Percentiles rank a stretch among this genome's conserved stretches.
phyloP scores from a whole-genome alignment of 176 grass and related monocot species.

The Dendrocalamus sinicus region DNA sequence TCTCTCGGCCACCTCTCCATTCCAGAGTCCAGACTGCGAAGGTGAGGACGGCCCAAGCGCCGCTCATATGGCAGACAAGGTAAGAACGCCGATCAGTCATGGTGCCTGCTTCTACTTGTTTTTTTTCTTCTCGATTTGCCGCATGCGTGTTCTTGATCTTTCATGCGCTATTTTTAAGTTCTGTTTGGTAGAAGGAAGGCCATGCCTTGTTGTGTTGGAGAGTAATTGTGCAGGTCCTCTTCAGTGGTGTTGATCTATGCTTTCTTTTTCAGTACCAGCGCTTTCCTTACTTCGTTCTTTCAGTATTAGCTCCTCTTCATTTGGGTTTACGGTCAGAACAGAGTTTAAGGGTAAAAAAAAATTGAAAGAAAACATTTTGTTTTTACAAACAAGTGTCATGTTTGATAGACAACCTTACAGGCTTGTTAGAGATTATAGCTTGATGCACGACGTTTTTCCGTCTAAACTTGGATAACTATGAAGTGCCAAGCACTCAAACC shows the following conservation, averaged over 20 bases:
- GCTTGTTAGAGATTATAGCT: not conserved
- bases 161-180: not conserved
- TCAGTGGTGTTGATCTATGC: not conserved
- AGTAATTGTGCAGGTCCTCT: not conserved
- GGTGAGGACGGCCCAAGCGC: not conserved
- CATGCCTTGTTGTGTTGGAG: not conserved
- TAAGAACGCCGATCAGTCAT: not conserved
- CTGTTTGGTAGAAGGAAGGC: not conserved
- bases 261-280: not conserved
- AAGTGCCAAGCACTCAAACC: constrained; percentile 29
- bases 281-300: not conserved
- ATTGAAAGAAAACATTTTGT: not conserved
- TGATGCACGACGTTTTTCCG: not conserved
- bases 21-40: not conserved
- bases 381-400: not conserved
- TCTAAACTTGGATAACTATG: not conserved
- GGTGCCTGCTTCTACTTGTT: too few relatives aligned
- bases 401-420: not conserved
- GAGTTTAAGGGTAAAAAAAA: not conserved
- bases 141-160: not conserved
- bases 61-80: constrained; percentile 74
- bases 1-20: not conserved
- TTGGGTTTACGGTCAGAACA: not conserved
- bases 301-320: not conserved
- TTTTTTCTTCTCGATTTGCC: not conserved